Evolutionary conservation across 768 basidiomycete genomes (phyloP).

Genomic region (Candolleomyces efflorescens): DNA sequence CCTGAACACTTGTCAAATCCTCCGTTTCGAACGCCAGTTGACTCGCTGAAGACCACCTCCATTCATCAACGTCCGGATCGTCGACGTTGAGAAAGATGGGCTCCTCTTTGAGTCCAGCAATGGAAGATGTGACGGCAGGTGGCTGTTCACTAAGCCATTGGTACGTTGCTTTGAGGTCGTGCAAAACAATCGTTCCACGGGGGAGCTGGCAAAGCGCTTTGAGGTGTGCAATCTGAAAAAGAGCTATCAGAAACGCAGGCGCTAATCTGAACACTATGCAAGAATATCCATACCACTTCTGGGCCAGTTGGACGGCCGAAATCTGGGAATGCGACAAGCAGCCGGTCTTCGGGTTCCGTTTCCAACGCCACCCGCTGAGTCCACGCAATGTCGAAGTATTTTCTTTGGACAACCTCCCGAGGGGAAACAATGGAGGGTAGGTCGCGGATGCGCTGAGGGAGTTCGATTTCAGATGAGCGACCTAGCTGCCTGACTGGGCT

Average conservation of each 20-base stretch:
- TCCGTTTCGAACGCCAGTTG: constrained; percentile 7
- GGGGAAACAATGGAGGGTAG: constrained; percentile 13
- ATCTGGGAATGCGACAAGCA: constrained; percentile 12
- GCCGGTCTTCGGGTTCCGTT: constrained; percentile 9
- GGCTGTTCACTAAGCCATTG: constrained; percentile 17
- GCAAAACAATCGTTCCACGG: constrained; percentile 4
- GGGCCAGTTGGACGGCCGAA: constrained; percentile 15
- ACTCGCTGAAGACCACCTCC: constrained; percentile 6
- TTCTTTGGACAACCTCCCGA: constrained; percentile 11
- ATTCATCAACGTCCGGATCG: neutral
- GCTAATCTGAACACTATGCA: neutral
- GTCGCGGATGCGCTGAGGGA: neutral
- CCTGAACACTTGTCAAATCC: constrained; percentile 7
- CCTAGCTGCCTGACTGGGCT: neutral
- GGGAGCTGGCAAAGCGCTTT: constrained; percentile 12
- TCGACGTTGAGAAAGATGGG: constrained; percentile 11
- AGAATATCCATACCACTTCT: constrained; percentile 19
- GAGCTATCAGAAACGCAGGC: constrained; percentile 12
- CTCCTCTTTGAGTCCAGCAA: neutral
- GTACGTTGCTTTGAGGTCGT: constrained; percentile 19
- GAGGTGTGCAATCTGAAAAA: constrained; percentile 10
- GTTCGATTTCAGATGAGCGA: constrained; percentile 3
- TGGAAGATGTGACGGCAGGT: neutral
- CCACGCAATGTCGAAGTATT: constrained; percentile 20
- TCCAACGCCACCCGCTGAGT: constrained; percentile 17